Evolutionary conservation across 768 basidiomycete species (phyloP).

Genomic region (Fomitopsis pulvina): DNA sequence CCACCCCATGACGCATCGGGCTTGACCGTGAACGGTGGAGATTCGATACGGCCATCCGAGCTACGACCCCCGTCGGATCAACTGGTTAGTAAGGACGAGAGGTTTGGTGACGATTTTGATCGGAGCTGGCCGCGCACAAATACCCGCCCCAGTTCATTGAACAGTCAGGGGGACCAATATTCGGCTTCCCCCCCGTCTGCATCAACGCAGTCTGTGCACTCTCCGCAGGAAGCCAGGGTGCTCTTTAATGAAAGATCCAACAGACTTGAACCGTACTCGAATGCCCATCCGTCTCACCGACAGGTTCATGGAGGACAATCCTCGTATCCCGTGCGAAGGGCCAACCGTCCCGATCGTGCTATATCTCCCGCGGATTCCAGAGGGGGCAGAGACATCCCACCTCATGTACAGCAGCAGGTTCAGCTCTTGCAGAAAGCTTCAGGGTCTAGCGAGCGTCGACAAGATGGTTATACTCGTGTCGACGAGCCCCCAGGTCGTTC

Average conservation of each 20-base stretch:
- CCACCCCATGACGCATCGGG: constrained; percentile 16
- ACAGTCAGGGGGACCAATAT: constrained; percentile 33
- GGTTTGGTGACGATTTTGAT: constrained; percentile 93
- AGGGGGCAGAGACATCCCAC: constrained; percentile 37
- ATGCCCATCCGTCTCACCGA: constrained; percentile 36
- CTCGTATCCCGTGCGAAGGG: constrained; percentile 29
- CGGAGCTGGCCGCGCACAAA: constrained; percentile 88
- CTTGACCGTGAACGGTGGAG: neutral
- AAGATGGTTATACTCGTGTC: constrained; percentile 12
- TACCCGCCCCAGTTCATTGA: constrained; percentile 36
- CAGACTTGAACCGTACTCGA: constrained; percentile 76
- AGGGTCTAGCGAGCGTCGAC: constrained; percentile 11
- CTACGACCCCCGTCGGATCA: constrained; percentile 17
- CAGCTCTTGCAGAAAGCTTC: constrained; percentile 58
- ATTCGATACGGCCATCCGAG: constrained; percentile 2
- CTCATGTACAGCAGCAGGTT: constrained; percentile 36
- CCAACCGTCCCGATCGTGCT: constrained; percentile 36
- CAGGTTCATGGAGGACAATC: constrained; percentile 28
- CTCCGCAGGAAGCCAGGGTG: constrained; percentile 59
- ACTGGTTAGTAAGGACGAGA: constrained; percentile 77
- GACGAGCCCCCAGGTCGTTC: constrained; percentile 15
- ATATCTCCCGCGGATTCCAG: constrained; percentile 35
- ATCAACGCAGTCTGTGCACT: constrained; percentile 34
- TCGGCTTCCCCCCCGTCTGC: constrained; percentile 25
- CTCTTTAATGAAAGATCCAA: constrained; percentile 97